Evolutionary conservation across 2,329 filamentous ascomycete genomes (phyloP).

Genomic region (Claviceps maximensis): DNA sequence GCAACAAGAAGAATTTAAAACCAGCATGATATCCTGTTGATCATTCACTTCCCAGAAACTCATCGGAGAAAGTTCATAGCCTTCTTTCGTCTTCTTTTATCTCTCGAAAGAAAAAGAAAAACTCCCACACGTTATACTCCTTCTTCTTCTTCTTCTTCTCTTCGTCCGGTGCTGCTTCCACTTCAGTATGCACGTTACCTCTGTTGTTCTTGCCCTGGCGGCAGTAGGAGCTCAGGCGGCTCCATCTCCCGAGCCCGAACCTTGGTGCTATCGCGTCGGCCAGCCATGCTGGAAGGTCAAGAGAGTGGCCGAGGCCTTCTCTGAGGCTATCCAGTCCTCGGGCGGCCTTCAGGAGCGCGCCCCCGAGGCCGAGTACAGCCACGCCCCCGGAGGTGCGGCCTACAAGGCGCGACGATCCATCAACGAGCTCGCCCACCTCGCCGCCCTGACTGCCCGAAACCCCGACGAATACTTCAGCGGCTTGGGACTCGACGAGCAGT

Average conservation of each 20-base stretch:
- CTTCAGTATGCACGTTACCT: slow-evolving; percentile 3
- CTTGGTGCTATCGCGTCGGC: slow-evolving; percentile 17
- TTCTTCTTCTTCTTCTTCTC: neutral
- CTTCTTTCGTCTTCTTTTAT: neutral
- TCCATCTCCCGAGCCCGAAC: slow-evolving; percentile 1
- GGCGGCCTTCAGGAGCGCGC: slow-evolving; percentile 15
- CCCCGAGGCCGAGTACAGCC: slow-evolving; percentile 15
- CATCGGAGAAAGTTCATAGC: neutral
- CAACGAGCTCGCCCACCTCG: slow-evolving; percentile 24
- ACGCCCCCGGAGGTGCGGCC: slow-evolving; percentile 22
- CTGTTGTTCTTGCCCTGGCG: slow-evolving; percentile 25
- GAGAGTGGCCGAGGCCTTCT: slow-evolving; percentile 13
- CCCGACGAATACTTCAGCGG: slow-evolving; percentile 19
- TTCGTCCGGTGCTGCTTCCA: neutral
- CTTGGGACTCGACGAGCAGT: slow-evolving; percentile 17
- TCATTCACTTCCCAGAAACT: neutral
- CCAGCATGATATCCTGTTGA: neutral
- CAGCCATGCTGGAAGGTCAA: slow-evolving; percentile 15
- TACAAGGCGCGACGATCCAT: slow-evolving; percentile 25
- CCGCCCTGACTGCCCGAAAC: slow-evolving; percentile 18
- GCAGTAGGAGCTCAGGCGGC: slow-evolving; percentile 24
- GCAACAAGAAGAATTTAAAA: neutral
- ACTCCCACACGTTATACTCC: neutral
- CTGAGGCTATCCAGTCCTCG: slow-evolving; percentile 12
- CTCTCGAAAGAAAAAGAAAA: neutral